Evolutionary conservation across 192 early-diverging fungal genomes (phyloP), one percentile per base, ranked within the genome.

Genomic region (Phycomyces blakesleeanus): DNA sequence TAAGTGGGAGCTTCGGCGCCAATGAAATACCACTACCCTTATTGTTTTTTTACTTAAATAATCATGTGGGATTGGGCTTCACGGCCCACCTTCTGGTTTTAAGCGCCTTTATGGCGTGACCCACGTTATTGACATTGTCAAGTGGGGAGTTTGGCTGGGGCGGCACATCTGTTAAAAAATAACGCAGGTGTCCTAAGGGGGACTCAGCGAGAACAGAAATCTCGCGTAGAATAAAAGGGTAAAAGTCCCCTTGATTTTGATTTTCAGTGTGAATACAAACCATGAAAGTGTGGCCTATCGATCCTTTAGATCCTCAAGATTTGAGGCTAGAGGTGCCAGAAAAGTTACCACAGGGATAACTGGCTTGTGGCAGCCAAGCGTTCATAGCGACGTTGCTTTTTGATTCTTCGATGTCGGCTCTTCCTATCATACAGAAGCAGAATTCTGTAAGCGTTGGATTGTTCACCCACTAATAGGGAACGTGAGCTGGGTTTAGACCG

Each of bases 1-100:
- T n/a, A n/a, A n/a, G n/a, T n/a, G n/a, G n/a, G n/a, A n/a, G n/a
- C n/a, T n/a, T n/a, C n/a, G n/a, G n/a, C n/a, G n/a, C n/a, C n/a
- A n/a, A n/a, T n/a, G n/a, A n/a, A n/a, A n/a, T n/a, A n/a, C n/a
- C n/a, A n/a, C n/a, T n/a, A n/a, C n/a, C n/a, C n/a, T n/a, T n/a
- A n/a, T n/a, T n/a, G n/a, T n/a, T n/a, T n/a, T 91, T 91, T 91
- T 91, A 89, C 87, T 88, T 92, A 91, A 87, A 92, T 88, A 84
- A 87, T 91, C 87, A 76, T 85, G 89, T 91, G 90, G 91, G 90
- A 91, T 86, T 89, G 89, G 90, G 90, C 89, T 89, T 89, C 91
- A 91, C 91, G 90, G 88, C 87, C 87, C 87, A 89, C 89, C 87
- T 91, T 87, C 87, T 87, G 84, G 78, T 85, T 71, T 69, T 85